A percentile compares a stretch with the other conserved stretches of the same genome.
phyloP scores from a whole-genome alignment of 106 monocot species.

The Dioscorea dumetorum region DNA sequence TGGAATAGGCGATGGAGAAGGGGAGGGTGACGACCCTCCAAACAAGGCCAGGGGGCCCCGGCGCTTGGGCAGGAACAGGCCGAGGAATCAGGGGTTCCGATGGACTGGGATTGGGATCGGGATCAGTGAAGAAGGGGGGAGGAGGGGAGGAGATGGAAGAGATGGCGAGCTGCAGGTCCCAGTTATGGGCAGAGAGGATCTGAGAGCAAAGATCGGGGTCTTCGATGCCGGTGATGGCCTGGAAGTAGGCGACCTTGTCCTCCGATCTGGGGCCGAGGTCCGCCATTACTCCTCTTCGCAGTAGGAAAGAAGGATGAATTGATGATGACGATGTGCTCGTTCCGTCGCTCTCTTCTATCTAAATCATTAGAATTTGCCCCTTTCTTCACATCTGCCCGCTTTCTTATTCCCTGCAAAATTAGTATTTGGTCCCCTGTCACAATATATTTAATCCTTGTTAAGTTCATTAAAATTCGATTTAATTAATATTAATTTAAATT shows the following conservation, averaged over 20 bases:
- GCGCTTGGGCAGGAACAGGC: background rate
- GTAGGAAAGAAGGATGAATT: too few species aligned
- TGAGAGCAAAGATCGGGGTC: slow-evolving; percentile 79
- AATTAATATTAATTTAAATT: too few species aligned
- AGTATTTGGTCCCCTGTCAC: too few species aligned
- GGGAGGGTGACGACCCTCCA: slow-evolving; percentile 89
- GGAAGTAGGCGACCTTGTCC: slow-evolving; percentile 79
- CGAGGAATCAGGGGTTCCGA: slow-evolving; percentile 1
- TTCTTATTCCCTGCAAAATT: too few species aligned
- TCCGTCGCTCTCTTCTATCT: background rate
- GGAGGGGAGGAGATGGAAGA: slow-evolving; percentile 56
- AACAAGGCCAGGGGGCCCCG: slow-evolving; percentile 36
- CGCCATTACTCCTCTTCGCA: background rate
- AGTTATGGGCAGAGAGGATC: slow-evolving; percentile 87
- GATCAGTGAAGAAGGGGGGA: background rate
- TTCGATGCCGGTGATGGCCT: slow-evolving; percentile 80
- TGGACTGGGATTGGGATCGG: slow-evolving; percentile 1
- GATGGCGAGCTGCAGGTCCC: slow-evolving; percentile 90
- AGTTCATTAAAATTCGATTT: too few species aligned
- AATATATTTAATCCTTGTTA: too few species aligned
- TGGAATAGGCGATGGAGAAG: slow-evolving; percentile 72
- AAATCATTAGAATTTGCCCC: too few species aligned
- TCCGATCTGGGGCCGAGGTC: slow-evolving; percentile 18
- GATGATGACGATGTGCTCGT: too few species aligned
- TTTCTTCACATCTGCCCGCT: too few species aligned